Evolutionary conservation across 345 rosid genomes (phyloP), one percentile per base, ranked within the genome.

Genomic region (Hevea brasiliensis): DNA sequence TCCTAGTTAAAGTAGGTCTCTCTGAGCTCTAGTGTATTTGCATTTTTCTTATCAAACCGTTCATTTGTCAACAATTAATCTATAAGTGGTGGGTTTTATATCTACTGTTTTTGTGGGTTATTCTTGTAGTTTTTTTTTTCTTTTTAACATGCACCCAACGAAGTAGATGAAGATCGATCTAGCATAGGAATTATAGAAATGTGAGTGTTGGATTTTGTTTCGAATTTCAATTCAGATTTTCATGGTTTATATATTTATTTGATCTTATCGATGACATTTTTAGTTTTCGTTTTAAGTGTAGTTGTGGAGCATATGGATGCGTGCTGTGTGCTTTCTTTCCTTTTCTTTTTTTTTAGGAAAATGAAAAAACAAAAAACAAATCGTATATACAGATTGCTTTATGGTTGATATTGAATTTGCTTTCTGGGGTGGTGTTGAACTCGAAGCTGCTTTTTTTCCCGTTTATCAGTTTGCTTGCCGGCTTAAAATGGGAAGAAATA

Each of bases 361-460:
- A 32, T 32, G 4, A 32, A 6, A 32, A 6, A 44, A 65, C 5
- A 3, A 13, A 42, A 42, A 17, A 0, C 1, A 13, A 0, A 0
- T 14, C 15, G 3, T 50, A 14, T 7, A 4, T 50, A 7, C n/a
- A 32, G 37, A 32, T 32, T 50, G 14, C 55, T 18, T 18, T 41
- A 17, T 50, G 68, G 50, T 35, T 67, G 62, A 14, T 72, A 50
- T 37, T 50, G 72, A 50, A 27, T 67, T 61, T 67, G 76, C 71
- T 67, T 72, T 73, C 76, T 72, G 60, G 60, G 74, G 23, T 73
- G 77, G 70, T 73, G 81, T 68, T 78, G 77, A 68, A 65, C 75
- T 73, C 75, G 82, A 70, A 57, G 72, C 68, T 13, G 51, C 82
- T 70, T 79, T 73, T 32, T 32, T 73, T 40, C 78, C 78, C 55